Evolutionary conservation across 1,139 yeast species (phyloP), one percentile per base, ranked within the genome.

Genomic region (Arxiozyma bovina): DNA sequence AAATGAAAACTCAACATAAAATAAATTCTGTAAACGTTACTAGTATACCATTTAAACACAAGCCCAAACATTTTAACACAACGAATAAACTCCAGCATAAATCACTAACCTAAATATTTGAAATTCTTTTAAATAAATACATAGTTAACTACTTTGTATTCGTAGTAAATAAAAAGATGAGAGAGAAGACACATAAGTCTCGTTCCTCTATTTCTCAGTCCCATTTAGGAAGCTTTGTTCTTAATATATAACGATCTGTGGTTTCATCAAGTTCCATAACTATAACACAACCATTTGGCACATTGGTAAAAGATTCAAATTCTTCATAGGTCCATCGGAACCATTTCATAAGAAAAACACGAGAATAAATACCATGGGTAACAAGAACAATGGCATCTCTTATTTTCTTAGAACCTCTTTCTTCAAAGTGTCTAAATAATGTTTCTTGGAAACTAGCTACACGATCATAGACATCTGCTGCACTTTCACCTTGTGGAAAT

Each of bases 281-380:
- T 45, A 90, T 74, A 67, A 86, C 85, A 60, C 84, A 82, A 64
- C 96, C 91, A 68, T 90, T 94, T 0, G 90, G 91, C 20, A 90
- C 81, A 67, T 90, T 90, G 56, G 85, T 78, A 60, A 90, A 75
- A 47, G 84, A 77, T 70, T 90, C 97, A 70, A 89, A 90, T 70
- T 85, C 83, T 68, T 90, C 96, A 66, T 85, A 91, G 2, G 86
- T 78, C 96, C 97, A 90, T 54, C 96, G 74, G 67, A 83, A 90
- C 96, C 96, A 85, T 65, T 89, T 87, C 93, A 90, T 89, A 50
- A 90, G 70, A 64, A 90, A 90, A 17, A 89, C 96, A 48, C 97
- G 74, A 5, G 95, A 87, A 94, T 96, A 89, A 21, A 90, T 87
- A 9, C 97, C 97, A 68, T 90, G 97, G 2, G 96, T 85, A 42